Evolutionary conservation across 495 filamentous ascomycete genomes (phyloP).

Genomic region (Penicillium canariense): DNA sequence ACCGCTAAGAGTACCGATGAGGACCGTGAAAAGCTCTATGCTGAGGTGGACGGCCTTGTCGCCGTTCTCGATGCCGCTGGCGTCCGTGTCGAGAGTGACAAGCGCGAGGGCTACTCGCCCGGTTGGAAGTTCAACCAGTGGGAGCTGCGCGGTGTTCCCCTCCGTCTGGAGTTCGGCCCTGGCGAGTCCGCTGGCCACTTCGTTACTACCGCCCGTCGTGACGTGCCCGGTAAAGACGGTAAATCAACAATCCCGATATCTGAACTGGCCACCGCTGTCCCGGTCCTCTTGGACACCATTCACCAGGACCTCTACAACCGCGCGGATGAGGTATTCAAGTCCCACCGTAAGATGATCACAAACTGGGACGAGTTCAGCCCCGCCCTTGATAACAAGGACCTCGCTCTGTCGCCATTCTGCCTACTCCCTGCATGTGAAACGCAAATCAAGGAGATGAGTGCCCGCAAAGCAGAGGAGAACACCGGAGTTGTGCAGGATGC

Average conservation of each 20-base stretch:
- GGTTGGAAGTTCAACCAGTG: conserved; percentile 98
- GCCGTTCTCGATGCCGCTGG: conserved; percentile 61
- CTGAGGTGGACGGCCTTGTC: conserved; percentile 66
- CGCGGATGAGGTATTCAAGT: conserved; percentile 70
- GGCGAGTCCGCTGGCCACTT: conserved; percentile 84
- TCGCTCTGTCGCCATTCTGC: conserved; percentile 90
- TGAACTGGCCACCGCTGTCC: conserved; percentile 66
- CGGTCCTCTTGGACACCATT: conserved; percentile 82
- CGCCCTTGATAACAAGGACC: conserved; percentile 82
- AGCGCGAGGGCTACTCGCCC: conserved; percentile 82
- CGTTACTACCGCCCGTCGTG: conserved; percentile 80
- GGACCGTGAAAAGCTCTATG: conserved; percentile 67
- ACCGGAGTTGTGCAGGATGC: conserved; percentile 69
- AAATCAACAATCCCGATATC: conserved; percentile 70
- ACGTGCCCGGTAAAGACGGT: conserved; percentile 65
- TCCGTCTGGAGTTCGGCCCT: conserved; percentile 92
- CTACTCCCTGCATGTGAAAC: conserved; percentile 81
- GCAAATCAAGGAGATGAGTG: conserved; percentile 84
- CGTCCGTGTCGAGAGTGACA: conserved; percentile 70
- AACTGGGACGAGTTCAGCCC: conserved; percentile 90
- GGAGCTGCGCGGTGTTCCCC: conserved; percentile 90
- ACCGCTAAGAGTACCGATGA: conserved; percentile 80
- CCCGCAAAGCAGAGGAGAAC: conserved; percentile 63
- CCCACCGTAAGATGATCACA: conserved; percentile 75
- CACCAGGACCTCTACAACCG: conserved; percentile 81